phyloP scores from a whole-genome alignment of 2,329 filamentous ascomycete species.

The Curvularia sp. region DNA sequence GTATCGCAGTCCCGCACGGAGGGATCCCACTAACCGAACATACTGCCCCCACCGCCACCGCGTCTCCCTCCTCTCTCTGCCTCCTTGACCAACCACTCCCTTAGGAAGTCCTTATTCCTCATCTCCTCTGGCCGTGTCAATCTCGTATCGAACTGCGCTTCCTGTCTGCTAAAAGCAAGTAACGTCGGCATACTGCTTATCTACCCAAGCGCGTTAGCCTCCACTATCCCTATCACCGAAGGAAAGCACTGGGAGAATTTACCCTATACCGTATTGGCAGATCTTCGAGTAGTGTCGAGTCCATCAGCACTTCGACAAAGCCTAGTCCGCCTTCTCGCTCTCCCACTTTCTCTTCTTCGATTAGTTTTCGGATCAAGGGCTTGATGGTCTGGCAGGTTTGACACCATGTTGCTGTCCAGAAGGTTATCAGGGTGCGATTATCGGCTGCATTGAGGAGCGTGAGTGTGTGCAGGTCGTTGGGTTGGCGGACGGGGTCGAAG shows the following conservation, averaged over 20 bases:
- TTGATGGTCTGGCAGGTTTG: slow-evolving; percentile 54
- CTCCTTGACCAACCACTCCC: slow-evolving; percentile 58
- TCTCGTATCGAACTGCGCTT: slow-evolving; percentile 58
- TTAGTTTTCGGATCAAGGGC: slow-evolving; percentile 53
- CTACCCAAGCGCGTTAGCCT: not conserved
- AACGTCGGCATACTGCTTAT: slow-evolving; percentile 57
- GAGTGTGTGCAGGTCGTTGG: slow-evolving; percentile 58
- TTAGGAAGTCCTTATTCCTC: slow-evolving; percentile 55
- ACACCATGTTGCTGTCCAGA: slow-evolving; percentile 61
- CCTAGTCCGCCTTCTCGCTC: slow-evolving; percentile 56
- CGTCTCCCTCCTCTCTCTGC: slow-evolving; percentile 54
- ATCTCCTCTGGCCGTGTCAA: slow-evolving; percentile 55
- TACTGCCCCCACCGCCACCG: slow-evolving; percentile 56
- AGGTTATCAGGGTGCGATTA: slow-evolving; percentile 56
- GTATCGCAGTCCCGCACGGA: not conserved
- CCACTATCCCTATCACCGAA: not conserved
- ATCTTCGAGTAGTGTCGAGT: slow-evolving; percentile 54
- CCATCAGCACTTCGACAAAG: slow-evolving; percentile 59
- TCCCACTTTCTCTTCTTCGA: slow-evolving; percentile 55
- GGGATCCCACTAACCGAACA: slow-evolving; percentile 46
- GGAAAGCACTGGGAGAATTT: not conserved
- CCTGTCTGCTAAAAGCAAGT: slow-evolving; percentile 58
- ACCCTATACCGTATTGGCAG: slow-evolving; percentile 51
- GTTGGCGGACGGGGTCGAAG: slow-evolving; percentile 54
- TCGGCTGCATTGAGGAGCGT: slow-evolving; percentile 57